Conservation (phyloP, 371 early-diverging fungal species). For the Zancudomyces culisetae region DNA sequence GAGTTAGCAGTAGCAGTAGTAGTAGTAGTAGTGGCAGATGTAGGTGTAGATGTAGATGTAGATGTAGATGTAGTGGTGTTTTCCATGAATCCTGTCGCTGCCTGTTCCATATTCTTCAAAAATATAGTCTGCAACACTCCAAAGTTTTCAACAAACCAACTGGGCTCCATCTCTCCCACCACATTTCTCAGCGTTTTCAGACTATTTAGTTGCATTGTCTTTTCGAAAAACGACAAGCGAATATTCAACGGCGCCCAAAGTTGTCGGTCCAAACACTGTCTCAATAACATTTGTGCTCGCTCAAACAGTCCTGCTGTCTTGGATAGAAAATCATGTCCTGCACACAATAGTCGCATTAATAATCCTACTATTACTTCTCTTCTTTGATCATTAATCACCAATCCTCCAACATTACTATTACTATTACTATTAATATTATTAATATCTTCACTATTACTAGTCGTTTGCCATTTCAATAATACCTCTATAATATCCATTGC, state of each 20-base stretch:
- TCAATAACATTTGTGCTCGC: constrained; percentile 13
- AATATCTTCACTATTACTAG: constrained; percentile 24
- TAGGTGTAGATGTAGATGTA: too few relatives aligned
- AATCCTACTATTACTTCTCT: constrained; percentile 22
- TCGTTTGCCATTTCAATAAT: constrained; percentile 72
- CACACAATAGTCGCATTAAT: constrained; percentile 20
- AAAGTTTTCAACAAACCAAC: constrained; percentile 25
- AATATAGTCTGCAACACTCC: too few relatives aligned
- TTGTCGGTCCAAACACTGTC: constrained; percentile 13
- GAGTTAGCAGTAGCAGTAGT: too few relatives aligned
- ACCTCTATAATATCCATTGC: constrained; percentile 81
- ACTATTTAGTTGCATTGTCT: constrained; percentile 20
- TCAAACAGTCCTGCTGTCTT: constrained; percentile 17
- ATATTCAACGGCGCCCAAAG: constrained; percentile 21
- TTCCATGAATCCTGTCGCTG: too few relatives aligned
- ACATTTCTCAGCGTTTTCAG: constrained; percentile 17
- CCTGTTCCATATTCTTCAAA: too few relatives aligned
- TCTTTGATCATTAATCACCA: constrained; percentile 14
- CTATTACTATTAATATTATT: too few relatives aligned
- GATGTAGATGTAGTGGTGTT: too few relatives aligned
- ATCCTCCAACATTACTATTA: background rate
- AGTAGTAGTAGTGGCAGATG: too few relatives aligned
- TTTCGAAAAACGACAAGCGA: constrained; percentile 23
- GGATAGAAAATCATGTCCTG: constrained; percentile 21
- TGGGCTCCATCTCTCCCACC: constrained; percentile 19